Percentiles rank a stretch among this genome's conserved stretches.
These are phyloP conservation scores for Talaromyces sp. DNA, from an alignment of 2,329 filamentous ascomycete genomes.

Conservation along the genomic window DNA sequence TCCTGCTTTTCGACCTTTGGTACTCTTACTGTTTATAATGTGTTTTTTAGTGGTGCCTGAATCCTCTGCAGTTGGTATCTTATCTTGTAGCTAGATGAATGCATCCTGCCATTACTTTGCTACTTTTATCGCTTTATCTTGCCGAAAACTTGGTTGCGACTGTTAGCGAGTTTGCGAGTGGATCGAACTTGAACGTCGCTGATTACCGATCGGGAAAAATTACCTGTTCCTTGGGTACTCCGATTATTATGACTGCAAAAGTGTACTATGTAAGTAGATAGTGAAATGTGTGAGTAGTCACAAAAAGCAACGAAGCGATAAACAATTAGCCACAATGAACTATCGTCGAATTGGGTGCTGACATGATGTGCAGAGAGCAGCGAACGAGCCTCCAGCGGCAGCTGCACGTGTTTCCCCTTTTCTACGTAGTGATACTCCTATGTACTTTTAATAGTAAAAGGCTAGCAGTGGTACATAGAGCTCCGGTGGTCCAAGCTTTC, in stretches of 20 bases:
- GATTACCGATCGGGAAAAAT: constrained; percentile 6
- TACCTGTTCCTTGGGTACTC: neutral
- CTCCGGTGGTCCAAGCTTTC: constrained; percentile 10
- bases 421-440: no score
- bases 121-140: neutral
- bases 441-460: no score
- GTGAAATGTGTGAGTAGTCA: neutral
- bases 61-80: neutral
- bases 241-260: neutral
- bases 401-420: neutral
- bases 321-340: neutral
- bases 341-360: neutral
- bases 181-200: neutral
- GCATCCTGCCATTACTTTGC: neutral
- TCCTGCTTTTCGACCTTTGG: constrained; percentile 10
- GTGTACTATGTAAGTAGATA: no score
- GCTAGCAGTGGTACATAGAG: neutral
- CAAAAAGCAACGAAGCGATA: neutral
- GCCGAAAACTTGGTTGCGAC: neutral
- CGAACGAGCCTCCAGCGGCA: constrained; percentile 6
- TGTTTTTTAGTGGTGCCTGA: neutral
- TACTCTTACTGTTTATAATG: neutral
- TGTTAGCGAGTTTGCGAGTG: neutral
- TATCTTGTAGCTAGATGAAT: neutral
- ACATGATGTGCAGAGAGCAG: neutral